Evolutionary conservation across 2,329 filamentous ascomycete species (phyloP).

Genomic region (Saccharata proteae): DNA sequence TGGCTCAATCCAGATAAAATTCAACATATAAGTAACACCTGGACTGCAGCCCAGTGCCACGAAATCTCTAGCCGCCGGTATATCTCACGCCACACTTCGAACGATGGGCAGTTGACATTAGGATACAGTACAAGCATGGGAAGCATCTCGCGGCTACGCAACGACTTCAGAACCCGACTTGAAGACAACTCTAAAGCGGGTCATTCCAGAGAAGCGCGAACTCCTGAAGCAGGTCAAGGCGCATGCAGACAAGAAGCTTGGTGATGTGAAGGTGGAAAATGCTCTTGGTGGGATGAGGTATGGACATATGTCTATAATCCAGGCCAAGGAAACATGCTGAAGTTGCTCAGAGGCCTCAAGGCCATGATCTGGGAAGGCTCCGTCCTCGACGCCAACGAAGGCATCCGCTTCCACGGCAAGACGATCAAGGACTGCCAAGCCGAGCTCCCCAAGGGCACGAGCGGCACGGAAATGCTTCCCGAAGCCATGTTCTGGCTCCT

Average conservation of each 20-base stretch:
- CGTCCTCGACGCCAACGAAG: constrained; percentile 90
- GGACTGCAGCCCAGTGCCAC: constrained; percentile 17
- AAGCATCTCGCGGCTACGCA: constrained; percentile 47
- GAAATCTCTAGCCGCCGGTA: constrained; percentile 25
- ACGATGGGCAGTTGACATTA: constrained; percentile 7
- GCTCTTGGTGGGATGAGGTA: constrained; percentile 89
- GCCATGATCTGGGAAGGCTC: constrained; percentile 99
- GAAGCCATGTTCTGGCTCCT: constrained; percentile 99
- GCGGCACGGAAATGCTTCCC: constrained; percentile 92
- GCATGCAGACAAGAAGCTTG: constrained; percentile 68
- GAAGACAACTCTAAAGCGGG: constrained; percentile 71
- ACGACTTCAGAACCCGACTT: constrained; percentile 73
- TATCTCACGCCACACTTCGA: constrained; percentile 10
- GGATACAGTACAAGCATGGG: constrained; percentile 22
- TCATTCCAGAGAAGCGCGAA: constrained; percentile 86
- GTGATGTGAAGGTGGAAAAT: constrained; percentile 88
- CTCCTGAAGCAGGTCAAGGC: constrained; percentile 89
- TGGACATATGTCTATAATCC: not conserved
- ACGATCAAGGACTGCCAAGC: constrained; percentile 98
- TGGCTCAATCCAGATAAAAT: not conserved
- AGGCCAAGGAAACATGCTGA: not conserved
- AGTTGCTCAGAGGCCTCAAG: constrained; percentile 58
- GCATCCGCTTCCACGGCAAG: constrained; percentile 93
- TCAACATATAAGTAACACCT: constrained; percentile 11
- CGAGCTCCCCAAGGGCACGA: constrained; percentile 81